These are phyloP conservation scores for Alliaria petiolata DNA, from an alignment of 345 rosid species.

Conservation along the genomic window DNA sequence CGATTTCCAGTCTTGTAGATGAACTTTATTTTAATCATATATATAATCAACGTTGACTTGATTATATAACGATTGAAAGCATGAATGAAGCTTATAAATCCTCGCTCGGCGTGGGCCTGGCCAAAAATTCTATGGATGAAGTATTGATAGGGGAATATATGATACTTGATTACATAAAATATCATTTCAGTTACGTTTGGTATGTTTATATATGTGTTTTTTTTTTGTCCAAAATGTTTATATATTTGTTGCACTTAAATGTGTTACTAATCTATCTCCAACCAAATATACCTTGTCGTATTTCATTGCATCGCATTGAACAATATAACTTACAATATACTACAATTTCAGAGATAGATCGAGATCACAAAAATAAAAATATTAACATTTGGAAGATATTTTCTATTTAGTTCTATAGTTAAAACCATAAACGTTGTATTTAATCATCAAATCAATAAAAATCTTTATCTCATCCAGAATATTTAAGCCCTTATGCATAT, in stretches of 20 bases:
- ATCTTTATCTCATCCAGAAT: not conserved
- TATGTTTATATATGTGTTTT: too few species aligned
- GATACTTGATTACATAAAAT: not conserved
- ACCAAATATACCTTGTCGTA: too few species aligned
- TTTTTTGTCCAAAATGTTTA: too few species aligned
- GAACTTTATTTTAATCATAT: not conserved
- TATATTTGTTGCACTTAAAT: too few species aligned
- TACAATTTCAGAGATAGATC: too few species aligned
- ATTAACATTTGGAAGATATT: not conserved
- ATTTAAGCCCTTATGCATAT: too few species aligned
- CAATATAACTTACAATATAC: too few species aligned
- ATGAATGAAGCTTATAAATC: conserved; percentile 18
- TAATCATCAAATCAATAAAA: not conserved
- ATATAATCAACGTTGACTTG: not conserved
- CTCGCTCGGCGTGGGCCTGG: conserved; percentile 8
- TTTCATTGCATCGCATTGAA: too few species aligned
- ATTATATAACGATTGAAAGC: not conserved
- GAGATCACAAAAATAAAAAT: too few species aligned
- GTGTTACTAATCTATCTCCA: too few species aligned
- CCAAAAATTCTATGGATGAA: conserved; percentile 1
- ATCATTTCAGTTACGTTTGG: too few species aligned
- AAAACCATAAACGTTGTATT: not conserved
- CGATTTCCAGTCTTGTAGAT: too few species aligned
- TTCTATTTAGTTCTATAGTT: not conserved
- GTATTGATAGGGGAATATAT: not conserved